Evolutionary conservation across 2,329 filamentous ascomycete genomes (phyloP).

Genomic region (Colletotrichum destructivum): DNA sequence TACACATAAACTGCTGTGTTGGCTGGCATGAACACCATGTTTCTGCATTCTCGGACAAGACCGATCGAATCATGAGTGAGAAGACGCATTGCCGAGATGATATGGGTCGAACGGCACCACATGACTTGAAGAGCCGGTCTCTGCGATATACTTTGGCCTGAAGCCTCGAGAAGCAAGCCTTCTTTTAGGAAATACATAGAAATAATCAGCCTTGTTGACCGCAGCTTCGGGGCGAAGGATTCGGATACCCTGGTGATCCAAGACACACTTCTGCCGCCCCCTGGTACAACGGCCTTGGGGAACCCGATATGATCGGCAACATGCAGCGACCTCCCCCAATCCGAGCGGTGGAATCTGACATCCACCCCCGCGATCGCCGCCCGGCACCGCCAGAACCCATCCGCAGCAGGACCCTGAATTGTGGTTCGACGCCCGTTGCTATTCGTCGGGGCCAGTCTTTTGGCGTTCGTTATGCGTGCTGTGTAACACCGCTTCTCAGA

Average conservation of each 20-base stretch:
- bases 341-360: not conserved
- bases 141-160: not conserved
- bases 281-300: not conserved
- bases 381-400: slow-evolving; percentile 2
- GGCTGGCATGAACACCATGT: not conserved
- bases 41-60: not conserved
- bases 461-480: not conserved
- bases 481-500: not conserved
- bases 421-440: not conserved
- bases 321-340: slow-evolving; percentile 23
- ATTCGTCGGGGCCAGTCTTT: not conserved
- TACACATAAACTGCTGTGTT: not conserved
- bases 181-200: too few species aligned
- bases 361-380: slow-evolving; percentile 19
- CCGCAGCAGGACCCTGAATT: slow-evolving; percentile 1
- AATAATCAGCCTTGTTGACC: slow-evolving; percentile 21
- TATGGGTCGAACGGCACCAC: not conserved
- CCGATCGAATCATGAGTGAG: not conserved
- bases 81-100: not conserved
- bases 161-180: not conserved
- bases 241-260: not conserved
- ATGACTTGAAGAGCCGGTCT: not conserved
- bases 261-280: not conserved
- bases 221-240: slow-evolving; percentile 22
- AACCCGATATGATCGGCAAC: slow-evolving; percentile 26